Evolutionary conservation across 2,329 filamentous ascomycete genomes (phyloP), one percentile per base, ranked within the genome.

Genomic region (Calonectria ilicicola): DNA sequence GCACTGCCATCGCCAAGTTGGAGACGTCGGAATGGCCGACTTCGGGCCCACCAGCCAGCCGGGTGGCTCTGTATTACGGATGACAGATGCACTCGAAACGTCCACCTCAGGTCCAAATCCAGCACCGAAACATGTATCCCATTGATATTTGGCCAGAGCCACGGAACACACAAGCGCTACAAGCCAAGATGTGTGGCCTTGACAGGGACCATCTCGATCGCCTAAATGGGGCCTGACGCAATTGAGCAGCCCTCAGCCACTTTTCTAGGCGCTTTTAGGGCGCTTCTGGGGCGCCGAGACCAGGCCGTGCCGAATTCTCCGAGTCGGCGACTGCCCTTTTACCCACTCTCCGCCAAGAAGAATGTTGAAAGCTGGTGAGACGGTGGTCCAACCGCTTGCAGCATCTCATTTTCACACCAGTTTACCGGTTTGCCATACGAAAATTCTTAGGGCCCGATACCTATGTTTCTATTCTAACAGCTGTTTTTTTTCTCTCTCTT

Each of bases 1-100:
- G 26, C 63, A 68, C 65, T 60, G 64, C 53, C 69, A 63, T 67
- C 38, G 46, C 69, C 64, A 64, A 63, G 53, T 47, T 63, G 63
- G 35, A 58, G 38, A 47, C 53, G 64, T 46, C 69, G 69, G 69
- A 27, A 42, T 56, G 65, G 58, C 69, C 69, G 69, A 64, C 65
- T 23, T 65, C 49, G 27, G 58, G 27, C 47, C 69, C 69, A 71
- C 69, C n/a, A 14, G 17, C 64, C 27, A 46, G 46, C n/a, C n/a
- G n/a, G n/a, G n/a, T 40, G 53, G 53, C 35, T 35, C 32, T 35
- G 32, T 40, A 60, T 60, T 23, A 40, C 35, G 53, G 35, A 60
- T 40, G 21, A 60, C 53, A 38, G 53, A 19, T 60, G 21, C 23
- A 14, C 29, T 32, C 35, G 10, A 49, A 49, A 15, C 32, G 32